A percentile compares a stretch with the other conserved stretches of the same genome.
Conservation (phyloP, 352 stramenopile species). For the Pythium myriotylum region DNA sequence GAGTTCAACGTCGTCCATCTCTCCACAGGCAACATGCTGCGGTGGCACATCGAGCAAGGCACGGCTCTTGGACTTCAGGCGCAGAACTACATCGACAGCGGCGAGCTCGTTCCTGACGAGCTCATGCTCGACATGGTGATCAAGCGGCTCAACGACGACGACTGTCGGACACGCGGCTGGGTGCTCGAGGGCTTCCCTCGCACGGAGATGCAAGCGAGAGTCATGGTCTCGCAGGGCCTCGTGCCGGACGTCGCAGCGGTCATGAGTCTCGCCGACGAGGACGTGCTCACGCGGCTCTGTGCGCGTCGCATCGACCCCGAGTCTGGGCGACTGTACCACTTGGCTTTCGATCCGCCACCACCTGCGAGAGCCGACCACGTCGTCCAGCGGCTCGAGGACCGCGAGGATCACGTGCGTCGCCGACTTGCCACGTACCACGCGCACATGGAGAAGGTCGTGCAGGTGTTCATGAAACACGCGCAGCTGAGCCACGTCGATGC, state of each 20-base stretch:
- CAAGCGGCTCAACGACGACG: conserved; percentile 75
- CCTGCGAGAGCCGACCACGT: conserved; percentile 48
- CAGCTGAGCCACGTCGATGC: conserved; percentile 72
- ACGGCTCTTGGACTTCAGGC: conserved; percentile 56
- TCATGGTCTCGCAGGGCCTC: conserved; percentile 78
- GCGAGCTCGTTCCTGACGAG: conserved; percentile 72
- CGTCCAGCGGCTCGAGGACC: conserved; percentile 81
- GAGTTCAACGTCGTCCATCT: conserved; percentile 88
- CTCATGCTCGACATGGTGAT: conserved; percentile 49
- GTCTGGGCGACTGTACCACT: conserved; percentile 82
- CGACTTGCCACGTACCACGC: conserved; percentile 80
- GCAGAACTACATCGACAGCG: conserved; percentile 82
- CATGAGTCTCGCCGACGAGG: conserved; percentile 90
- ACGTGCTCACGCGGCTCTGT: conserved; percentile 80
- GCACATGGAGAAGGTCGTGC: conserved; percentile 76
- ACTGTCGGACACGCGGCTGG: conserved; percentile 91
- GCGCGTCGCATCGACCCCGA: conserved; percentile 79
- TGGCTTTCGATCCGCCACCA: conserved; percentile 70
- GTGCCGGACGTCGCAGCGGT: conserved; percentile 90
- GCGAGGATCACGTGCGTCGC: conserved; percentile 76
- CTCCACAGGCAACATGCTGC: conserved; percentile 87
- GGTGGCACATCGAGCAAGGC: conserved; percentile 65
- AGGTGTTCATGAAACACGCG: conserved; percentile 74
- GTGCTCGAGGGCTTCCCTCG: conserved; percentile 95
- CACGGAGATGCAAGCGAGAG: conserved; percentile 89